These are phyloP conservation scores for Backusella westeae DNA, from an alignment of 192 early-diverging fungal genomes.

Conservation along the genomic window DNA sequence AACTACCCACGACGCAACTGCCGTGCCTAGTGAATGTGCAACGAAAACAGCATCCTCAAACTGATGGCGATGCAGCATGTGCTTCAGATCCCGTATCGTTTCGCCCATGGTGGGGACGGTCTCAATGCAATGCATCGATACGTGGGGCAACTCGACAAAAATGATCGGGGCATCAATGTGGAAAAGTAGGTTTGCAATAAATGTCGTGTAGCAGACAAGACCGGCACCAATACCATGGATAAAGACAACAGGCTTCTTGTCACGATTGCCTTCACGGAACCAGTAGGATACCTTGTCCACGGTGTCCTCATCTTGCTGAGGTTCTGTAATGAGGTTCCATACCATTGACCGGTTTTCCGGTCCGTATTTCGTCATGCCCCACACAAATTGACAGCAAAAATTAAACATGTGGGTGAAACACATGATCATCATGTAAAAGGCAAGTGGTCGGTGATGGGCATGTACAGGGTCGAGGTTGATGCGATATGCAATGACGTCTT, in stretches of 20 bases:
- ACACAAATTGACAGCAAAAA: constrained; percentile 11
- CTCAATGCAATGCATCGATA: constrained; percentile 61
- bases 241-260: constrained; percentile 34
- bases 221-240: constrained; percentile 73
- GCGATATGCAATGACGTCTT: constrained; percentile 16
- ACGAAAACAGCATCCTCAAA: constrained; percentile 59
- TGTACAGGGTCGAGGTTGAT: constrained; percentile 36
- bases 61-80: constrained; percentile 52
- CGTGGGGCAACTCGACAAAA: constrained; percentile 57
- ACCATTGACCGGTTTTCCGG: constrained; percentile 2
- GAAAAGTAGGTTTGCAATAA: constrained; percentile 43
- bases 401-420: constrained; percentile 8
- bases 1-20: constrained; percentile 55
- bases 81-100: constrained; percentile 50
- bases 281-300: constrained; percentile 29
- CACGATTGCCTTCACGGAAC: constrained; percentile 25
- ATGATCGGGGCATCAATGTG: constrained; percentile 41
- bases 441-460: constrained; percentile 26
- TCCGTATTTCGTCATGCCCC: constrained; percentile 23
- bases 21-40: constrained; percentile 67
- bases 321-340: background rate
- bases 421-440: constrained; percentile 24
- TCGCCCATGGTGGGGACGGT: constrained; percentile 58
- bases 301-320: background rate
- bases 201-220: constrained; percentile 49